Evolutionary conservation across 2,329 filamentous ascomycete species (phyloP), one percentile per base, ranked within the genome.

Genomic region (Trichoderma asperellum): DNA sequence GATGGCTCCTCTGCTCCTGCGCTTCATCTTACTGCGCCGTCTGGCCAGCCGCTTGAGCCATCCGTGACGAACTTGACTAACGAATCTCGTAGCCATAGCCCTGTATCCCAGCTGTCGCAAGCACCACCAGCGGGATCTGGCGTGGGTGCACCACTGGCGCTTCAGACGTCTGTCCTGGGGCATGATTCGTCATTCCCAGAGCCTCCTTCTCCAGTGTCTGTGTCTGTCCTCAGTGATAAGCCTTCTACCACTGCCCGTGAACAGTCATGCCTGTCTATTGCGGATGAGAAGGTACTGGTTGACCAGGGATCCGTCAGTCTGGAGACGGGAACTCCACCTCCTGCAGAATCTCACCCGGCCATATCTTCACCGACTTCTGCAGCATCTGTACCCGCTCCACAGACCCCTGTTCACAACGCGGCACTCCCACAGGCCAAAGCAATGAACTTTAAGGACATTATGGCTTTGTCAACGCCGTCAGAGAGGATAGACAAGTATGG

Each of bases 401-500:
- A 64, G 52, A 37, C 58, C 59, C 57, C 52, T 56, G 29, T 68
- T 14, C 56, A 56, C 27, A 68, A 53, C 47, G 65, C 40, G 40
- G 40, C 73, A 60, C 65, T 60, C 32, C 56, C 68, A 29, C 70
- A 68, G 29, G 58, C 75, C 12, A 75, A 75, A 58, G 81, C 87
- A 47, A 84, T 86, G 72, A 83, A 86, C 1, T 94, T 96, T 79
- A 88, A 89, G 62, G 91, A 97, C 69, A 97, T 97, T 71, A 84
- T 93, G 74, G 88, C 87, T 10, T 84, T 96, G 61, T 84, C 87
- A 18, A 88, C 87, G 2, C 79, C 89, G 0, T 79, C 84, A 16
- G 90, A 96, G 73, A 89, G 94, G 24, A 92, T 96, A 70, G 83
- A 85, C 55, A 90, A 89, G 16, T 97, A 92, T 77, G 87, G 92